Percentiles rank a stretch among this genome's conserved stretches.
Evolutionary conservation across 2,329 filamentous ascomycete species (phyloP).

Genomic region (Diaporthe caulivora): DNA sequence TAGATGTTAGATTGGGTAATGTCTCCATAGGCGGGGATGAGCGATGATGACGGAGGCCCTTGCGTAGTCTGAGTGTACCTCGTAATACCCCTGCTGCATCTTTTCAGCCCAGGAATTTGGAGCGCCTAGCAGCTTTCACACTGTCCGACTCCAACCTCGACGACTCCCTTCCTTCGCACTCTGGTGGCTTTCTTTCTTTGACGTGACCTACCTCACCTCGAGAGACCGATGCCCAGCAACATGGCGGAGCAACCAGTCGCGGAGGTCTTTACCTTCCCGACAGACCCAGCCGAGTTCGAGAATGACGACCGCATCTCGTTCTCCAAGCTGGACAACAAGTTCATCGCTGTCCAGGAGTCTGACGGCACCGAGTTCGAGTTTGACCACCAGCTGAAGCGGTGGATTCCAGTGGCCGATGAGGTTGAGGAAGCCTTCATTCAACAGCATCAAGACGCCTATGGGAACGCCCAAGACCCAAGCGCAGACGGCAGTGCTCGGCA

Average conservation of each 20-base stretch:
- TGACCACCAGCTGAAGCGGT: slow-evolving; percentile 77
- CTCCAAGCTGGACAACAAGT: slow-evolving; percentile 85
- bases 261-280: slow-evolving; percentile 63
- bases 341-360: slow-evolving; percentile 81
- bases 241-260: slow-evolving; percentile 42
- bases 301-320: slow-evolving; percentile 86
- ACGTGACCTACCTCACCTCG: background rate
- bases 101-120: slow-evolving; percentile 1
- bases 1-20: no score
- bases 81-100: background rate
- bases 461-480: slow-evolving; percentile 30
- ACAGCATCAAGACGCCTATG: slow-evolving; percentile 46
- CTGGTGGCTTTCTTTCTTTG: slow-evolving; percentile 8
- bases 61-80: background rate
- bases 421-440: slow-evolving; percentile 48
- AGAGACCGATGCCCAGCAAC: background rate
- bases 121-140: background rate
- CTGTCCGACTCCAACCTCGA: background rate
- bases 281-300: slow-evolving; percentile 77
- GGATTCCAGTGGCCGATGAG: slow-evolving; percentile 70
- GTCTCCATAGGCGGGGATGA: background rate
- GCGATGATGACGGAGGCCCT: slow-evolving; percentile 11
- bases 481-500: slow-evolving; percentile 40
- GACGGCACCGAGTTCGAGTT: slow-evolving; percentile 90
- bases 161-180: background rate